These are phyloP conservation scores for Dipodascus albidus DNA, from an alignment of 805 yeast genomes.

Conservation along the genomic window DNA sequence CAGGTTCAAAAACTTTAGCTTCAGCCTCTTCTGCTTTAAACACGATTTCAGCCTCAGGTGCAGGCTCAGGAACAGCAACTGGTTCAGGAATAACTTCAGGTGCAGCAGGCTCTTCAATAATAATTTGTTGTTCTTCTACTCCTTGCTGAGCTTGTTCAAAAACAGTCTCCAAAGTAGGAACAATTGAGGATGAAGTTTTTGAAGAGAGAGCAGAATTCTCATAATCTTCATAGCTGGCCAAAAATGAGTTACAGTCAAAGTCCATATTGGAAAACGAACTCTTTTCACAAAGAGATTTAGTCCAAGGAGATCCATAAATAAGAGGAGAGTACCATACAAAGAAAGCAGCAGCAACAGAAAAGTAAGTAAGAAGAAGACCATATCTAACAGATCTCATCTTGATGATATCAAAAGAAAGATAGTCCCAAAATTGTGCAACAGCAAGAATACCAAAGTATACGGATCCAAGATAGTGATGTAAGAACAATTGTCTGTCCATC, in stretches of 20 bases:
- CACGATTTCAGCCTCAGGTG: not conserved
- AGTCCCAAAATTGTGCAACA: conserved; percentile 45
- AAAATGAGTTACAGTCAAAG: conserved; percentile 61
- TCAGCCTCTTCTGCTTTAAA: not conserved
- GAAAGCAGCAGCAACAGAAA: conserved; percentile 39
- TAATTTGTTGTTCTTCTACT: not conserved
- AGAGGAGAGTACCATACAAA: conserved; percentile 59
- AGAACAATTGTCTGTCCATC: conserved; percentile 87
- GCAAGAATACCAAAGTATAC: conserved; percentile 77
- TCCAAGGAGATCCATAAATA: conserved; percentile 74
- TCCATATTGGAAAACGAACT: conserved; percentile 69
- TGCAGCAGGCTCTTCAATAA: conserved; percentile 2
- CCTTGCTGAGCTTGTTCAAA: not conserved
- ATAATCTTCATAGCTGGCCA: conserved; percentile 21
- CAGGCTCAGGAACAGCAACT: not conserved
- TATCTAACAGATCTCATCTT: conserved; percentile 36
- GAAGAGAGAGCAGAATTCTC: not conserved
- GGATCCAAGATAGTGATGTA: conserved; percentile 91
- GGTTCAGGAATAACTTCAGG: not conserved
- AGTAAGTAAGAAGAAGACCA: conserved; percentile 35
- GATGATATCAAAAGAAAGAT: conserved; percentile 18
- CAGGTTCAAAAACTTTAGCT: not conserved
- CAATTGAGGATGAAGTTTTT: not conserved
- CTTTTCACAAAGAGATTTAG: conserved; percentile 48
- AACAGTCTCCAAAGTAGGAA: not conserved